A percentile compares a stretch with the other conserved stretches of the same genome.
Conservation (phyloP, 2,329 filamentous ascomycete species). For the Arthrobotrys musiformis region DNA sequence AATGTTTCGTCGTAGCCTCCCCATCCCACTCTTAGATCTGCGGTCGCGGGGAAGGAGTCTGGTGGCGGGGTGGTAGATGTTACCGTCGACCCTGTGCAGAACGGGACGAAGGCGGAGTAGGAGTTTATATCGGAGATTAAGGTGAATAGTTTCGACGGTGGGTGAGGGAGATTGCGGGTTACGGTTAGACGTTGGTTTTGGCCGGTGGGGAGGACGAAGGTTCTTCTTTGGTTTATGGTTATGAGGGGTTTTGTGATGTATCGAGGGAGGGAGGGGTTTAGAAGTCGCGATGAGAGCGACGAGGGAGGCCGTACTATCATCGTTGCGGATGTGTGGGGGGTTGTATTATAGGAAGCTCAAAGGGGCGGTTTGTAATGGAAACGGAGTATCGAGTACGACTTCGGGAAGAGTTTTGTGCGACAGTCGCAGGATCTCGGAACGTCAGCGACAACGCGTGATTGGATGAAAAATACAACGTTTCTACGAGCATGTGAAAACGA, state of each 20-base stretch:
- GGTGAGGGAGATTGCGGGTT: slow-evolving; percentile 79
- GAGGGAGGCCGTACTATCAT: slow-evolving; percentile 26
- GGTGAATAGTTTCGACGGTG: slow-evolving; percentile 76
- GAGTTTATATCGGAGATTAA: slow-evolving; percentile 88
- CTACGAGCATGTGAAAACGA: not conserved
- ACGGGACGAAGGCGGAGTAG: slow-evolving; percentile 90
- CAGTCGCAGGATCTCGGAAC: not conserved
- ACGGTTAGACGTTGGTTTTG: slow-evolving; percentile 77
- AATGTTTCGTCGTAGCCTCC: slow-evolving; percentile 85
- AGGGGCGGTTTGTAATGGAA: not conserved
- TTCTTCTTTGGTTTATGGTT: slow-evolving; percentile 59
- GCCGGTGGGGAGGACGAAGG: slow-evolving; percentile 64
- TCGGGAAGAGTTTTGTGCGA: slow-evolving; percentile 8
- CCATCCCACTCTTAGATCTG: slow-evolving; percentile 85
- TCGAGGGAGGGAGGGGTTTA: not conserved
- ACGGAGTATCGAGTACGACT: not conserved
- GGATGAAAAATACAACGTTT: not conserved
- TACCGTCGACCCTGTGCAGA: slow-evolving; percentile 81
- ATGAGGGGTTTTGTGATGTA: not conserved
- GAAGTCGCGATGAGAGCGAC: not conserved
- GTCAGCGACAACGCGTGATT: not conserved
- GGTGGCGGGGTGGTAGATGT: slow-evolving; percentile 72
- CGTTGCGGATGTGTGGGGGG: not conserved
- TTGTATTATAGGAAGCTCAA: not conserved
- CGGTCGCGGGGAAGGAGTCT: slow-evolving; percentile 71